These are phyloP conservation scores for Botrytis fabae DNA, from an alignment of 2,329 filamentous ascomycete genomes.

Conservation along the genomic window DNA sequence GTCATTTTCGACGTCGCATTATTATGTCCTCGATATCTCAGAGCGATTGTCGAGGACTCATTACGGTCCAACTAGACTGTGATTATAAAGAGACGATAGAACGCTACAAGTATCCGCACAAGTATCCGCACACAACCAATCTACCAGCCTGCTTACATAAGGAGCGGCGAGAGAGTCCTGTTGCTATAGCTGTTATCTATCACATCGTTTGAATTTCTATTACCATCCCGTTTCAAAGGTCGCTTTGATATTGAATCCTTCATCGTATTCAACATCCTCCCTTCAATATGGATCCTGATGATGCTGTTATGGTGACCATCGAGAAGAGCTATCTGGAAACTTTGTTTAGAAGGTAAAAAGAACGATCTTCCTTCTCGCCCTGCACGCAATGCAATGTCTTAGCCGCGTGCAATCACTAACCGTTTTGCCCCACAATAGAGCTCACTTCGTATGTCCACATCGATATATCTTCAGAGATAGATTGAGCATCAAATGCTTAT, in stretches of 20 bases:
- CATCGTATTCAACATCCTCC: neutral
- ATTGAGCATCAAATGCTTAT: neutral
- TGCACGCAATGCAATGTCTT: constrained; percentile 17
- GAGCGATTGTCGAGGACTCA: neutral
- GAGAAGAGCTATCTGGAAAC: constrained; percentile 62
- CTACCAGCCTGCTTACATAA: neutral
- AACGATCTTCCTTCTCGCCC: neutral
- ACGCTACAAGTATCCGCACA: too few relatives aligned
- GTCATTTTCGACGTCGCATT: neutral
- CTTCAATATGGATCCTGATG: constrained; percentile 30
- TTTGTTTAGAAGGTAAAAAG: constrained; percentile 58
- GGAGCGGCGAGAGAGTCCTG: neutral
- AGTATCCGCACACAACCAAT: neutral
- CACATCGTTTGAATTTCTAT: neutral
- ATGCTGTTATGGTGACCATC: constrained; percentile 51
- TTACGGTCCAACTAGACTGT: neutral
- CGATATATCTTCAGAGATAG: neutral
- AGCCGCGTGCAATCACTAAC: constrained; percentile 14
- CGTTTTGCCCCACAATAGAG: constrained; percentile 41
- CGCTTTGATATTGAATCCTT: neutral
- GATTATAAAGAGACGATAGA: neutral
- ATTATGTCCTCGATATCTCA: neutral
- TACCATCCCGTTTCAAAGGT: neutral
- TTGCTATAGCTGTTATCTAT: neutral
- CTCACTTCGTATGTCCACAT: constrained; percentile 47